phyloP scores from a whole-genome alignment of 495 filamentous ascomycete genomes.

The Hypomontagnella monticulosa region DNA sequence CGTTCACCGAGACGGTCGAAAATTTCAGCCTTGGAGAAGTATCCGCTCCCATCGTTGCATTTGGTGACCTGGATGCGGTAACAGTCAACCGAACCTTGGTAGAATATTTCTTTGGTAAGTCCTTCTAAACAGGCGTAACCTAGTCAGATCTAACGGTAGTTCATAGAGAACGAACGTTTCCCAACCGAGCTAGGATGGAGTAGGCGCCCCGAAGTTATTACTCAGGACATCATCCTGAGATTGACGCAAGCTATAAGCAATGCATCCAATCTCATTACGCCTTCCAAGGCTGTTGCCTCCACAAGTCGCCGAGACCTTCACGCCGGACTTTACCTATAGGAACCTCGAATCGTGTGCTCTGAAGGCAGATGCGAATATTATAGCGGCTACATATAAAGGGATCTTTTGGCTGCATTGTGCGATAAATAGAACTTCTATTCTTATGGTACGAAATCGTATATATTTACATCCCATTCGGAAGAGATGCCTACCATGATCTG shows the following conservation, averaged over 20 bases:
- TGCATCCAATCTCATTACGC: constrained; percentile 17
- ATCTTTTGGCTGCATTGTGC: too few relatives aligned
- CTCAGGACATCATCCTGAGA: not conserved
- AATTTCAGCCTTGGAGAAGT: constrained; percentile 56
- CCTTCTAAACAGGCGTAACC: not conserved
- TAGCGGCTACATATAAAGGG: too few relatives aligned
- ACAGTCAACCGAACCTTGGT: constrained; percentile 50
- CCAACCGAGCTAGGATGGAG: constrained; percentile 33
- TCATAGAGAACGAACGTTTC: constrained; percentile 34
- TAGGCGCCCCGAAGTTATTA: not conserved
- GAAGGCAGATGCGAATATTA: too few relatives aligned
- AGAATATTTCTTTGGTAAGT: constrained; percentile 58
- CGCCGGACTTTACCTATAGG: not conserved
- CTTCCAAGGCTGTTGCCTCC: not conserved
- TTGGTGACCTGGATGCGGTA: constrained; percentile 50
- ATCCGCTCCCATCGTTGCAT: constrained; percentile 54
- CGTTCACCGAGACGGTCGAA: constrained; percentile 47
- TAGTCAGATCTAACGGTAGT: constrained; percentile 1
- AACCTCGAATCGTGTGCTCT: too few relatives aligned
- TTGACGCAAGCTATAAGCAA: constrained; percentile 10
- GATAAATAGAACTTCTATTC: too few relatives aligned
- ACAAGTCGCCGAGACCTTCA: not conserved
- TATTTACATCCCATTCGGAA: too few relatives aligned
- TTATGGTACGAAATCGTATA: too few relatives aligned
- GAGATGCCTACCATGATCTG: too few relatives aligned